Evolutionary conservation across 192 early-diverging fungal species (phyloP).

Genomic region (Chytriomyces hyalinus): DNA sequence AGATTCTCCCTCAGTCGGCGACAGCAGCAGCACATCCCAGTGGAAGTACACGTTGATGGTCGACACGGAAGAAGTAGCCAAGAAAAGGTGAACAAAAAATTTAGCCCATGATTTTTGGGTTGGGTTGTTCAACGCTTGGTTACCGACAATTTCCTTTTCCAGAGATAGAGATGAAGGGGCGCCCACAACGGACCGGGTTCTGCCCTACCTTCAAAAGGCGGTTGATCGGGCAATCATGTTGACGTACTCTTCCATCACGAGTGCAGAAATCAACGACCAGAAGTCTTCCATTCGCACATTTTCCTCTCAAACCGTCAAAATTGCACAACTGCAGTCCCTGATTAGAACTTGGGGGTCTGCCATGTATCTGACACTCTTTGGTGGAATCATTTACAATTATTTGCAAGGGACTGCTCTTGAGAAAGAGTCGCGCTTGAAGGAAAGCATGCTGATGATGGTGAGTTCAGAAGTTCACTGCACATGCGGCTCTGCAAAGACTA

Average conservation of each 20-base stretch:
- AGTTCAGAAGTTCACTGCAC: background rate
- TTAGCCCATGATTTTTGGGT: background rate
- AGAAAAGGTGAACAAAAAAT: background rate
- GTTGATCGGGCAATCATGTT: background rate
- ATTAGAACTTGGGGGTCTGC: background rate
- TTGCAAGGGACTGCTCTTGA: background rate
- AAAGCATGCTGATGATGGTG: conserved; percentile 2
- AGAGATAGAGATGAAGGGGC: background rate
- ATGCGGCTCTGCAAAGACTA: background rate
- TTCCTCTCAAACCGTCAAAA: no score
- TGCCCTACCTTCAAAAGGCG: background rate
- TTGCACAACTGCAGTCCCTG: background rate
- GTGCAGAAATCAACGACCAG: background rate
- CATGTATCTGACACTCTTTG: background rate
- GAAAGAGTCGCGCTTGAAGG: background rate
- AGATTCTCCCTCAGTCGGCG: background rate
- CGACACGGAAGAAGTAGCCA: background rate
- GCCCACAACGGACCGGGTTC: background rate
- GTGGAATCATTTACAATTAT: background rate
- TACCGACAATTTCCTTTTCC: background rate
- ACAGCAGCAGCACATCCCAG: background rate
- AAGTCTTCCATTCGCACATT: background rate
- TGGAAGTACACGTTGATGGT: background rate
- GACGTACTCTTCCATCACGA: background rate
- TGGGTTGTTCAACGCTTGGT: background rate